Evolutionary conservation across 1,139 yeast genomes (phyloP).

Genomic region (Taiozyma onychis): DNA sequence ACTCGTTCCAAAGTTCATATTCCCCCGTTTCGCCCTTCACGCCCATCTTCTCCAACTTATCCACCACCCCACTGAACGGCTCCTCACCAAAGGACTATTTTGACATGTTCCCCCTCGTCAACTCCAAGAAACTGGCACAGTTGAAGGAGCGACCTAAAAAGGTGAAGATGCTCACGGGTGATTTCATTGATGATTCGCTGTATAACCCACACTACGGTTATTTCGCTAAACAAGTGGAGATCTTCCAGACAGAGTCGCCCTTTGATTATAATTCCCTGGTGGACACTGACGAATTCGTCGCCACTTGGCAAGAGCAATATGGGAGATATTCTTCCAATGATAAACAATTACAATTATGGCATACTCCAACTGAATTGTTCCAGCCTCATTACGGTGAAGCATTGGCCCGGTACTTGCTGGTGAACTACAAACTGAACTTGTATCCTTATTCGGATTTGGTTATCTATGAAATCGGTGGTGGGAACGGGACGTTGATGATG

Average conservation of each 20-base stretch:
- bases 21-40: conserved; percentile 10
- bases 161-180: conserved; percentile 66
- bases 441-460: conserved; percentile 61
- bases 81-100: conserved; percentile 29
- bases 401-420: conserved; percentile 64
- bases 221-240: conserved; percentile 72
- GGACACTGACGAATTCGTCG: conserved; percentile 68
- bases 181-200: conserved; percentile 79
- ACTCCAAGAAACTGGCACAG: conserved; percentile 41
- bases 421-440: conserved; percentile 62
- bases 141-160: conserved; percentile 47
- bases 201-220: conserved; percentile 82
- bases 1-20: background rate
- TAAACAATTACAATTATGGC: conserved; percentile 64
- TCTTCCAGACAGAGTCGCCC: conserved; percentile 59
- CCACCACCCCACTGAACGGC: conserved; percentile 17
- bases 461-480: conserved; percentile 88
- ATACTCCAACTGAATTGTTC: conserved; percentile 83
- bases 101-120: conserved; percentile 40
- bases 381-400: conserved; percentile 85
- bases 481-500: conserved; percentile 82
- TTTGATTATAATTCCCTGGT: conserved; percentile 53
- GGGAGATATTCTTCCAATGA: conserved; percentile 41
- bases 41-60: conserved; percentile 9
- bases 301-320: conserved; percentile 65